Percentiles rank a stretch among this genome's conserved stretches.
Evolutionary conservation across 2,329 filamentous ascomycete species (phyloP).

Genomic region (Pseudogymnoascus sp.): DNA sequence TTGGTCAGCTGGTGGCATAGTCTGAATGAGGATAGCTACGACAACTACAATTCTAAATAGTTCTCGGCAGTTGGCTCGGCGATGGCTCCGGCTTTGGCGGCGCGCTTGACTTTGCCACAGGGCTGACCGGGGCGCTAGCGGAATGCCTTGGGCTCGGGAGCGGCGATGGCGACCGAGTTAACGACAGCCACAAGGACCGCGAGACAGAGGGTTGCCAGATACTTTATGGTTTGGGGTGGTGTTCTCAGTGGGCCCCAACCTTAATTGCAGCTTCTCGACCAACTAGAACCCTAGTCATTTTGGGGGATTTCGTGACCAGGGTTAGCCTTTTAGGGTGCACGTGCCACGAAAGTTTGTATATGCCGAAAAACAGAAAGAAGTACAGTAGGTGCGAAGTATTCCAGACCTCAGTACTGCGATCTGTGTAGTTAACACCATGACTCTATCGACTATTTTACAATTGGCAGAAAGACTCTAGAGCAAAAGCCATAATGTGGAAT

Average conservation of each 20-base stretch:
- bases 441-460: background rate
- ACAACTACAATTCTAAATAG: too few species aligned
- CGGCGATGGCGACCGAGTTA: conserved; percentile 26
- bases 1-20: too few species aligned
- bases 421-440: background rate
- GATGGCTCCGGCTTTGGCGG: conserved; percentile 28
- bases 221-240: conserved; percentile 39
- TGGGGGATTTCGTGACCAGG: too few species aligned
- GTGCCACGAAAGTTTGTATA: too few species aligned
- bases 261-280: too few species aligned
- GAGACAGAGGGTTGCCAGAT: conserved; percentile 36
- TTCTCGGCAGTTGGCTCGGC: conserved; percentile 18
- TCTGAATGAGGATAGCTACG: too few species aligned
- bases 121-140: conserved; percentile 26
- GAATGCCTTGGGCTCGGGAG: conserved; percentile 17
- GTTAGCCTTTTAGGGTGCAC: too few species aligned
- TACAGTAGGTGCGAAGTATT: background rate
- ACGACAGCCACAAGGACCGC: conserved; percentile 35
- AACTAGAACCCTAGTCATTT: too few species aligned
- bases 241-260: background rate
- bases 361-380: too few species aligned
- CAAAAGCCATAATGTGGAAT: background rate
- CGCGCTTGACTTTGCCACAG: conserved; percentile 29
- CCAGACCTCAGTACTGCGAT: background rate
- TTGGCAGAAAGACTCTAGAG: too few species aligned